These are phyloP conservation scores for Fusarium protoensiforme DNA, from an alignment of 2,329 filamentous ascomycete species.

Conservation along the genomic window DNA sequence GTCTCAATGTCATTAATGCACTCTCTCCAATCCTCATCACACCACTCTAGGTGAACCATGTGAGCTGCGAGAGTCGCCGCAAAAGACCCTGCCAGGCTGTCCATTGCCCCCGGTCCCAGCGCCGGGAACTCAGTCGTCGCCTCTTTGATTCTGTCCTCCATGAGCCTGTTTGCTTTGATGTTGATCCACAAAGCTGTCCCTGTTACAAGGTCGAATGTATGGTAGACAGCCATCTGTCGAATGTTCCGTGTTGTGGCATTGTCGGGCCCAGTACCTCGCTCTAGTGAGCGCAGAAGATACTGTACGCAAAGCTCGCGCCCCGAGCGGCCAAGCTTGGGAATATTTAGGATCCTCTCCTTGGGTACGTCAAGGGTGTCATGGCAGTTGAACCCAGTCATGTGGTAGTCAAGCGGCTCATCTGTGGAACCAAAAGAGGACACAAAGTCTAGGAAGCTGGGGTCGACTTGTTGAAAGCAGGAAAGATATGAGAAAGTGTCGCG, in stretches of 20 bases:
- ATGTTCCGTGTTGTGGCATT: not conserved
- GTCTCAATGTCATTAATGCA: conserved; percentile 21
- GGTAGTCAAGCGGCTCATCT: conserved; percentile 3
- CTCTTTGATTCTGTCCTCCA: conserved; percentile 12
- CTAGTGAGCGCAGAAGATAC: conserved; percentile 19
- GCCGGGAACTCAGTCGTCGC: not conserved
- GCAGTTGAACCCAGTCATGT: conserved; percentile 12
- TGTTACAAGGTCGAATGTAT: conserved; percentile 19
- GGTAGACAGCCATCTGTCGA: conserved; percentile 25
- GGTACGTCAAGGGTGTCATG: not conserved
- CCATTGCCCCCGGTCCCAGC: not conserved
- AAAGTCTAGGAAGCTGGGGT: conserved; percentile 8
- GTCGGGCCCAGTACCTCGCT: not conserved
- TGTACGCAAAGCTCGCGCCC: conserved; percentile 10
- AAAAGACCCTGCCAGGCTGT: not conserved
- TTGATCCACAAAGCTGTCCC: conserved; percentile 18
- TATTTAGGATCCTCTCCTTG: accelerated
- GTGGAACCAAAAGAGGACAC: conserved; percentile 16
- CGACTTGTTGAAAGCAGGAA: conserved; percentile 3
- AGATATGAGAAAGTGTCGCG: not conserved
- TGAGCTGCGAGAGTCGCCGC: conserved; percentile 10
- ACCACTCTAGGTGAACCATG: conserved; percentile 12
- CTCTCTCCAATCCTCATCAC: conserved; percentile 18
- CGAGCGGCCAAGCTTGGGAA: conserved; percentile 13
- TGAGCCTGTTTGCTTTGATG: conserved; percentile 15